Base-by-base conservation (phyloP, 1,284 basidiomycete species). In the Peniophora sp. region DNA sequence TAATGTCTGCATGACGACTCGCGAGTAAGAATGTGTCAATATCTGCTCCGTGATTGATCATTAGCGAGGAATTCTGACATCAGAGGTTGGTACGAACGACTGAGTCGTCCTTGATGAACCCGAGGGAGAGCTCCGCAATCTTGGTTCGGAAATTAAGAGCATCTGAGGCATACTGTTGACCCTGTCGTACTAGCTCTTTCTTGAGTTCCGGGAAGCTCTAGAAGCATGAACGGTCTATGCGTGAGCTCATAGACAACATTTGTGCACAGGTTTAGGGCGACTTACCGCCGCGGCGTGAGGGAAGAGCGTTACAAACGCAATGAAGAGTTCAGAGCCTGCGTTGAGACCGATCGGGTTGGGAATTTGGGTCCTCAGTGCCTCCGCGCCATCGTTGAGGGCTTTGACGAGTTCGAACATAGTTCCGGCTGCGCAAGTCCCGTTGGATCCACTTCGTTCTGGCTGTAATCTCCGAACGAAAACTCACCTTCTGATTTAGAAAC, bases 1-100 rank as follows among this genome's bases (percentile, higher is more conserved):
- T 47, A 99, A 77, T 17, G 95, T 88, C 68, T 93, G 87, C 74
- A 97, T 89, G 46, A 99, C 96, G 23, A 98, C 95, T 58, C 97
- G 78, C 42, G 97, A 99, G 71, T 94, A 92, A 20, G 89, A 92
- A 69, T 98, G 96, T 3, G 93, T 97, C 53, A 98, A 77, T 62
- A 97, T 94, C 91, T 94, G 65, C 50, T 27, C 52, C 52, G 42
- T 20, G 37, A 35, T 41, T 18, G 55, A 47, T 23, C 20, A 54
- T 52, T 17, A 22, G 41, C 3, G 34, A 34, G 43, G 36, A 44
- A 45, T 20, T 39, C 20, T 24, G 49, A n/a, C 18, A 53, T 44
- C 34, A 46, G 12, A 32, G 27, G 27, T 32, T 32, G 45, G 51
- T 47, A 70, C 83, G 60, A 65, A 91, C 92, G 57, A 95, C 87